Base-by-base conservation (phyloP, 2,329 filamentous ascomycete genomes). In the Pseudofabraea citricarpa region DNA sequence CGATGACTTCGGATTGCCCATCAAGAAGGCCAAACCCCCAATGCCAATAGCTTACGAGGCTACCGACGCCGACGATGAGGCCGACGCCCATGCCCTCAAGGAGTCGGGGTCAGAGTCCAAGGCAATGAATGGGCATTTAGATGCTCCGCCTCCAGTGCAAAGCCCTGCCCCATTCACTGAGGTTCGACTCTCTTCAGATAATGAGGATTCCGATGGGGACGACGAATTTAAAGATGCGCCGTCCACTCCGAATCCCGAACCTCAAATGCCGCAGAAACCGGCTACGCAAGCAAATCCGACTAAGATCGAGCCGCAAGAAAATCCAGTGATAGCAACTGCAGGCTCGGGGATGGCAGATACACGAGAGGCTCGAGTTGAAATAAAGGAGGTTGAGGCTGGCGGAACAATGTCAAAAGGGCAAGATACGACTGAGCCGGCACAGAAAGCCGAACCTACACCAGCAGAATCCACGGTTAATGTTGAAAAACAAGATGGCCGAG, bases 1-100 rank as follows among this genome's bases (percentile, higher is more conserved):
- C 46, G 84, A 88, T 61, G 84, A 88, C 52, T 88, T 87, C 60
- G 84, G 84, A 40, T 66, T 88, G 50, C 83, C 83, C 15, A 74
- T 84, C 49, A 72, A 70, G 59, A 76, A 71, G 54, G 72, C 62
- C 56, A 55, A 62, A 55, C 64, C 60, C 42, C 62, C 66, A 16
- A 40, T 46, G 32, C 42, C 49, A 24, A 45, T 52, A 49, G 46
- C 29, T 18, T 26, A 45, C 20, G 41, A 38, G 20, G n/a, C 45
- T 36, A 33, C 39, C n/a, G 48, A 53, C 26, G 43, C 24, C 27
- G 48, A 40, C 36, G 51, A 57, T 39, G 37, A 43, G 29, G 43
- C 24, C 26, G 48, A 40, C 35, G 50, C 56, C 37, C 31, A 41
- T 6, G 43, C 31, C 31, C 24, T 35, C 21, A n/a, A n/a, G n/a